phyloP scores from a whole-genome alignment of 2,329 filamentous ascomycete genomes.

The Neurospora sp. region DNA sequence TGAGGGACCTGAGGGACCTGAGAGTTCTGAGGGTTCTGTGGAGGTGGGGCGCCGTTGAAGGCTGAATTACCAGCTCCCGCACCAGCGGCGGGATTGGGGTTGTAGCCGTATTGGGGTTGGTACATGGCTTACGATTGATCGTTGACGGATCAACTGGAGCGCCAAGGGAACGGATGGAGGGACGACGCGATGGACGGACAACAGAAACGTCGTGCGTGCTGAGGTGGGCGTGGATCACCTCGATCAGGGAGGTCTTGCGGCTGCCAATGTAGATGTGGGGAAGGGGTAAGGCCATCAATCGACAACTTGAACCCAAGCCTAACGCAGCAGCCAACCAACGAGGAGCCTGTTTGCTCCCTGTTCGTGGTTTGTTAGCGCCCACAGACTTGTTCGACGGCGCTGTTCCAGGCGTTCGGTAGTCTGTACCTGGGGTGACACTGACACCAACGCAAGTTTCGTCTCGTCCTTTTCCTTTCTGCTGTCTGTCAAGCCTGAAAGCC shows the following conservation, averaged over 20 bases:
- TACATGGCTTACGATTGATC: slow-evolving; percentile 36
- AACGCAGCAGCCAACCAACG: not conserved
- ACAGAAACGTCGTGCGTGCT: slow-evolving; percentile 10
- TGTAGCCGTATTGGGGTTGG: slow-evolving; percentile 42
- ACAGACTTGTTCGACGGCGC: not conserved
- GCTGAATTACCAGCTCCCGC: slow-evolving; percentile 32
- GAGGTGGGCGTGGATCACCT: slow-evolving; percentile 9
- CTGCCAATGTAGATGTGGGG: slow-evolving; percentile 15
- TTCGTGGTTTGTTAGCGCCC: not conserved
- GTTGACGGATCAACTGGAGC: slow-evolving; percentile 7
- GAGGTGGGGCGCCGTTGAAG: slow-evolving; percentile 40
- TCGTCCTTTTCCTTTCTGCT: not conserved
- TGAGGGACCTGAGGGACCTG: not conserved
- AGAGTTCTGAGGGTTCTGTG: slow-evolving; percentile 26
- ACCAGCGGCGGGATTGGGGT: slow-evolving; percentile 31
- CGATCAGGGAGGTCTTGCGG: slow-evolving; percentile 17
- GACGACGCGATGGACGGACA: slow-evolving; percentile 7
- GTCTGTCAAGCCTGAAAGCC: not conserved
- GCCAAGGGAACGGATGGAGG: slow-evolving; percentile 4
- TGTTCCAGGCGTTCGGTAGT: not conserved
- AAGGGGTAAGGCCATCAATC: slow-evolving; percentile 17
- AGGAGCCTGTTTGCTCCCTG: not conserved
- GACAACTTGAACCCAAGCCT: not conserved
- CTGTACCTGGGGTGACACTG: not conserved
- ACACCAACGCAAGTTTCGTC: not conserved